These are phyloP conservation scores for Wickerhamiella nectarea DNA, from an alignment of 805 yeast genomes.

Conservation along the genomic window DNA sequence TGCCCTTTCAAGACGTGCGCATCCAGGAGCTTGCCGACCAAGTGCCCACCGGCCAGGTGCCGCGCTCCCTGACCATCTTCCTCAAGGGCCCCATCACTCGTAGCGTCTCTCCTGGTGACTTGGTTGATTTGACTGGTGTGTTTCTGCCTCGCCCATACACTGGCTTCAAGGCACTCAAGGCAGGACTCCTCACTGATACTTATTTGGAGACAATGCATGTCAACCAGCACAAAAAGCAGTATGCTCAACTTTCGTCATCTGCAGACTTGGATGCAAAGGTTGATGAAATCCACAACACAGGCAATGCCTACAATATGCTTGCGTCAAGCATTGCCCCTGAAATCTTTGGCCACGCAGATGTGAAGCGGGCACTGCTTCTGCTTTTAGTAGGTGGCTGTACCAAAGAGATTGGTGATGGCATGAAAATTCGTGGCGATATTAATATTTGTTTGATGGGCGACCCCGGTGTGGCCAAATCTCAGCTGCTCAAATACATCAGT, in stretches of 20 bases:
- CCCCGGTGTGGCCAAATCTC: conserved; percentile 99
- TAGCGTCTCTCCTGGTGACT: conserved; percentile 81
- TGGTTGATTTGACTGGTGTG: conserved; percentile 85
- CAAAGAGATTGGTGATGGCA: conserved; percentile 88
- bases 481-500: conserved; percentile 75
- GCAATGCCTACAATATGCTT: conserved; percentile 63
- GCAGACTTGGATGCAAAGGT: conserved; percentile 38
- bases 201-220: conserved; percentile 79
- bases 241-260: conserved; percentile 50
- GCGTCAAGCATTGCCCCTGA: conserved; percentile 94
- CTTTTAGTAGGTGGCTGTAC: conserved; percentile 91
- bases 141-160: conserved; percentile 92
- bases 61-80: conserved; percentile 72
- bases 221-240: conserved; percentile 78
- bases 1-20: conserved; percentile 89
- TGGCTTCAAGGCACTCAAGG: conserved; percentile 82
- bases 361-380: conserved; percentile 76
- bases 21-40: conserved; percentile 90
- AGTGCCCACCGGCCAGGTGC: conserved; percentile 97
- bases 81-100: conserved; percentile 88
- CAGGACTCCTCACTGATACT: conserved; percentile 90
- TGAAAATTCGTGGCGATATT: conserved; percentile 94
- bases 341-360: conserved; percentile 86
- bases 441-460: conserved; percentile 96
- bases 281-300: conserved; percentile 39